Percentiles rank a stretch among this genome's conserved stretches.
Conservation (phyloP, 495 filamentous ascomycete genomes). For the Chaetomium cochliodes region DNA sequence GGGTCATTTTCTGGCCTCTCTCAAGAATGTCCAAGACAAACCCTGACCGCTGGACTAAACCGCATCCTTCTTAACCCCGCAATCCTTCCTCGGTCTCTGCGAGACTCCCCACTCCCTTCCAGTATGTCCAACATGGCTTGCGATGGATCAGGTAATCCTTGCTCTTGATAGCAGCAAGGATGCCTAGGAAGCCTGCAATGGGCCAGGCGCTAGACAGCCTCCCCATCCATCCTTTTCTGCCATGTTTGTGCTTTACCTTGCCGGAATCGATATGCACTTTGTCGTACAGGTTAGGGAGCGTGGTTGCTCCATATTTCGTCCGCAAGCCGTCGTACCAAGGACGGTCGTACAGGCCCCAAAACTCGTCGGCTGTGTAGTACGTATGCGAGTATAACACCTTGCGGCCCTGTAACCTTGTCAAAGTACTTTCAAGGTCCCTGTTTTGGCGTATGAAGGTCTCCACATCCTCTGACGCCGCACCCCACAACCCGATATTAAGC, state of each 20-base stretch:
- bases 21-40: too few species aligned
- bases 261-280: constrained; percentile 49
- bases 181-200: constrained; percentile 53
- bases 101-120: neutral
- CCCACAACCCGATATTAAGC: constrained; percentile 58
- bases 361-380: constrained; percentile 55
- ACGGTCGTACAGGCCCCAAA: constrained; percentile 52
- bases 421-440: constrained; percentile 59
- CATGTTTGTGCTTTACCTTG: constrained; percentile 16
- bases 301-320: constrained; percentile 48
- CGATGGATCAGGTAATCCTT: constrained; percentile 55
- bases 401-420: constrained; percentile 62
- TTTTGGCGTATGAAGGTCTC: constrained; percentile 51
- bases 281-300: constrained; percentile 54
- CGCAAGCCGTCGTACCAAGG: constrained; percentile 52
- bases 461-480: constrained; percentile 43
- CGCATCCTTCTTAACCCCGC: neutral
- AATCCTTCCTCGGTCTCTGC: neutral
- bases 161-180: constrained; percentile 54
- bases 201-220: constrained; percentile 45
- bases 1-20: too few species aligned
- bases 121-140: constrained; percentile 46
- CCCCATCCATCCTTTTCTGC: constrained; percentile 21
- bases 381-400: constrained; percentile 62
- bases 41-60: neutral